These are phyloP conservation scores for Penicillium sp. DNA, from an alignment of 2,329 filamentous ascomycete genomes.

Conservation along the genomic window DNA sequence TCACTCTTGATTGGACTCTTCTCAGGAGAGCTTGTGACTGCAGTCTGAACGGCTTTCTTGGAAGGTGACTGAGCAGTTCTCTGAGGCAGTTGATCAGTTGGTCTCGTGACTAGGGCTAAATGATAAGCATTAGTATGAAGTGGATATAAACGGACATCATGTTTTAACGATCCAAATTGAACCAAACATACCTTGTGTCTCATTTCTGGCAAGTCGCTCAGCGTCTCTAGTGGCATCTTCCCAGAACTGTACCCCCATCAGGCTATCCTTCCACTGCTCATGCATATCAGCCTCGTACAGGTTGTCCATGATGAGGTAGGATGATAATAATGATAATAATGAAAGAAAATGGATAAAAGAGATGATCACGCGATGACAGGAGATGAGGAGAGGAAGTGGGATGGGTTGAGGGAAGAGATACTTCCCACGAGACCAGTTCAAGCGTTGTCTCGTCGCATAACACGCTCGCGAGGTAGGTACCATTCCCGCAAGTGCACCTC, in stretches of 20 bases:
- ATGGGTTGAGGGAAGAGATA: background rate
- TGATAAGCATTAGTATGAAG: background rate
- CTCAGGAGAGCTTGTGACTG: background rate
- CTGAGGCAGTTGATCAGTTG: background rate
- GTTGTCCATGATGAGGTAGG: background rate
- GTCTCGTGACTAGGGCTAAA: background rate
- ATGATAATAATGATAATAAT: background rate
- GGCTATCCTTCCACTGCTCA: background rate
- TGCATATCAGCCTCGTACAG: background rate
- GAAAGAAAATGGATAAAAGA: background rate
- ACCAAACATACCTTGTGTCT: background rate
- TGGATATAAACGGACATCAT: background rate
- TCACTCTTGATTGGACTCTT: background rate
- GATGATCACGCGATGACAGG: background rate
- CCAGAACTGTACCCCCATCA: background rate
- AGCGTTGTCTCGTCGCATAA: background rate
- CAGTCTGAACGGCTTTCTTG: background rate
- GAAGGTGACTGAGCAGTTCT: background rate
- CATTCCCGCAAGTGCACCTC: background rate
- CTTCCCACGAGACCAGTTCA: background rate
- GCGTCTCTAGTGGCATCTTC: background rate
- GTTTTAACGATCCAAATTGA: no score
- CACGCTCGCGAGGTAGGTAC: background rate
- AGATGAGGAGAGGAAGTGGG: background rate
- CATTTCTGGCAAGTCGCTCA: background rate